Conservation (phyloP, 306 rosid genomes). For the Delonix regia region DNA sequence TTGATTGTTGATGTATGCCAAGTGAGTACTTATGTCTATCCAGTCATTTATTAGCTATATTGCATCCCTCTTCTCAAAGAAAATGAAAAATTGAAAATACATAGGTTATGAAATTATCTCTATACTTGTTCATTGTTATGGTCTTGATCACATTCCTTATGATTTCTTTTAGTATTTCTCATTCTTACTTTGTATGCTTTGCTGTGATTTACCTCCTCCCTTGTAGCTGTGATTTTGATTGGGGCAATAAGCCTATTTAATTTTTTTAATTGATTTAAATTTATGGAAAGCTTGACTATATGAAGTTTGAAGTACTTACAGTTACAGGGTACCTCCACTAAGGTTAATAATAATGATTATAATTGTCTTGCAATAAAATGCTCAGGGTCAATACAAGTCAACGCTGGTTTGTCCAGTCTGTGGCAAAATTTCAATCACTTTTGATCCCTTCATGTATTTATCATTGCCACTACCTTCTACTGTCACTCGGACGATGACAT, state of each 20-base stretch:
- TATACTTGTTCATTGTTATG: conserved; percentile 11
- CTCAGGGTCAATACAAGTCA: conserved; percentile 98
- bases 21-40: conserved; percentile 55
- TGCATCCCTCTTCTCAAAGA: background rate
- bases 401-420: conserved; percentile 95
- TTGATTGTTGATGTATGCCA: conserved; percentile 99
- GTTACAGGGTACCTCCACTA: conserved; percentile 5
- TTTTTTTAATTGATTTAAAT: background rate
- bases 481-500: conserved; percentile 76
- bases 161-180: background rate
- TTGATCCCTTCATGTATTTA: conserved; percentile 98
- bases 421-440: conserved; percentile 90
- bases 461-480: conserved; percentile 96
- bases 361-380: conserved; percentile 29
- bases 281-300: conserved; percentile 34
- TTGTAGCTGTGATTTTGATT: background rate
- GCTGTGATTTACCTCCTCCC: background rate
- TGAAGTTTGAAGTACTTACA: conserved; percentile 20
- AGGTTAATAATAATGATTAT: conserved; percentile 10
- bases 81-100: background rate
- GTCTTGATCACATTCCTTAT: background rate
- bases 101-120: background rate
- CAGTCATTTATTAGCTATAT: conserved; percentile 1
- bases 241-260: conserved; percentile 17
- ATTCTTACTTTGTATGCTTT: background rate